Evolutionary conservation across 352 stramenopile species (phyloP).

Genomic region (Pythium aquatile): DNA sequence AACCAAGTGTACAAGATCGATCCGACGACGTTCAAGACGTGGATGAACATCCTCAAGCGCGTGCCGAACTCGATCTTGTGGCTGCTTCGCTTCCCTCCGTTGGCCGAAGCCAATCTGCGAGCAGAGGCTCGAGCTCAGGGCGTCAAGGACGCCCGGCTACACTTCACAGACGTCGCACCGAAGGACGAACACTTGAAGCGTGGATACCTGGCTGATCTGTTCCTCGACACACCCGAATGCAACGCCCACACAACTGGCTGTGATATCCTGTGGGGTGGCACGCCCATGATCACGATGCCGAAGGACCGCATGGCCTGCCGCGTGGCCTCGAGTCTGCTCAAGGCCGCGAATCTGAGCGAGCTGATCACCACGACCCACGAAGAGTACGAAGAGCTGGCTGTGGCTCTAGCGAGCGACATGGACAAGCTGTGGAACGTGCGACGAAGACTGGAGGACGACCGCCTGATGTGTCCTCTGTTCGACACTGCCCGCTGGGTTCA

Average conservation of each 20-base stretch:
- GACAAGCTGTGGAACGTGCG: conserved; percentile 81
- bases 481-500: conserved; percentile 77
- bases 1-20: conserved; percentile 96
- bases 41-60: conserved; percentile 92
- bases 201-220: conserved; percentile 88
- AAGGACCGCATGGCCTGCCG: conserved; percentile 90
- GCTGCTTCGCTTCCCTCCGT: conserved; percentile 85
- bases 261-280: conserved; percentile 91
- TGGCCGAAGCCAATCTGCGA: conserved; percentile 84
- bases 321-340: conserved; percentile 86
- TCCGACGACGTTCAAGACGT: conserved; percentile 86
- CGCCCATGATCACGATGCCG: conserved; percentile 89
- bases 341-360: conserved; percentile 73
- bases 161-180: conserved; percentile 84
- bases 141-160: conserved; percentile 60
- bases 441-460: conserved; percentile 63
- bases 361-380: conserved; percentile 73
- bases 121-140: conserved; percentile 75
- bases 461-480: conserved; percentile 71
- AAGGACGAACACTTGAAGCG: conserved; percentile 92
- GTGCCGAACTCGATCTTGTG: conserved; percentile 91
- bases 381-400: conserved; percentile 91
- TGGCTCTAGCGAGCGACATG: conserved; percentile 86
- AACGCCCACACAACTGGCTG: conserved; percentile 92
- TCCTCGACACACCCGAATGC: conserved; percentile 90